Evolutionary conservation across 1,139 yeast species (phyloP).

Genomic region (Candida neerlandica): DNA sequence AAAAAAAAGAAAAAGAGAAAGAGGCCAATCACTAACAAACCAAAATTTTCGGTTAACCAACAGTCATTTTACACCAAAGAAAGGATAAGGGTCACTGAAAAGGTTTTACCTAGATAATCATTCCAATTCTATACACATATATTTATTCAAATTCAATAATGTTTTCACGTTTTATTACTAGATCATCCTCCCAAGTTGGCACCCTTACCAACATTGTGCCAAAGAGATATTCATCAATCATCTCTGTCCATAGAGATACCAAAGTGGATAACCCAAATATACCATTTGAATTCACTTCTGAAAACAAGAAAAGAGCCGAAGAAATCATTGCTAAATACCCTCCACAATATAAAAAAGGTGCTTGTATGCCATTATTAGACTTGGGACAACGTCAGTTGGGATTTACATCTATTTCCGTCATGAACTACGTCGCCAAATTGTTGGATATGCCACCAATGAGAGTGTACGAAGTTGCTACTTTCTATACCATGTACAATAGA

Average conservation of each 20-base stretch:
- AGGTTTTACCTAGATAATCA: not conserved
- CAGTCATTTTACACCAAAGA: not conserved
- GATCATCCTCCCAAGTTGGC: constrained; percentile 3
- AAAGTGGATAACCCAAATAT: constrained; percentile 66
- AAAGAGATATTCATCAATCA: constrained; percentile 42
- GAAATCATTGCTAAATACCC: constrained; percentile 81
- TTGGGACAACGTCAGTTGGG: constrained; percentile 90
- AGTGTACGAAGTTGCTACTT: constrained; percentile 91
- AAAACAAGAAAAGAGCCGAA: constrained; percentile 69
- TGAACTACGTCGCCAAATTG: constrained; percentile 88
- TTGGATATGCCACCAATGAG: constrained; percentile 95
- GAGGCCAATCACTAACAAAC: not conserved
- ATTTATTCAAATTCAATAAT: constrained; percentile 9
- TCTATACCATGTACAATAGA: constrained; percentile 91
- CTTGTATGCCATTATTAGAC: constrained; percentile 85
- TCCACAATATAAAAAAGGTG: constrained; percentile 83
- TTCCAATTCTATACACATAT: too few relatives aligned
- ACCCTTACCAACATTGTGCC: constrained; percentile 13
- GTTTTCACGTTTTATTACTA: constrained; percentile 17
- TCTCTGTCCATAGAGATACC: constrained; percentile 75
- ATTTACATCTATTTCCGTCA: constrained; percentile 83
- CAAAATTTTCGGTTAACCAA: not conserved
- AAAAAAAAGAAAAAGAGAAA: not conserved
- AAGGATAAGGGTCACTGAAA: not conserved
- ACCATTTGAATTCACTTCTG: constrained; percentile 75